Evolutionary conservation across 2,329 filamentous ascomycete genomes (phyloP), one percentile per base, ranked within the genome.

Genomic region (Talaromyces atroroseus): DNA sequence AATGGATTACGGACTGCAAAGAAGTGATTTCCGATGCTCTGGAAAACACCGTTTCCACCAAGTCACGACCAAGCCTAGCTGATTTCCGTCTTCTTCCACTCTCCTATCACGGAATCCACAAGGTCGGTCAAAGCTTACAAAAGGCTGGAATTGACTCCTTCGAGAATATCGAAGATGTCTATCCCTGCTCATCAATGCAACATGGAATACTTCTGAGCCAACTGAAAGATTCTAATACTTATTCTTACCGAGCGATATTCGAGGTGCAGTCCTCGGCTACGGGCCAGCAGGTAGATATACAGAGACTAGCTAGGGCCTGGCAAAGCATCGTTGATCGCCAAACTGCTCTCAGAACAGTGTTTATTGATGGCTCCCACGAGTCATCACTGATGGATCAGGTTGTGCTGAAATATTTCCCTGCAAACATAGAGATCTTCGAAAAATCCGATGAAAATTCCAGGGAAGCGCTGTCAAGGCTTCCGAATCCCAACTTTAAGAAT

Each of bases 121-220:
- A 56, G 20, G 34, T 59, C 11, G 34, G 14, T 14, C 24, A 55
- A 29, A 57, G 51, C 11, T 47, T 59, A 21, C 40, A 32, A 12
- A 52, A 52, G 14, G 42, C 24, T 3, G 58, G 55, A 23, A 56
- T 58, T 14, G 29, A 36, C 5, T 60, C 57, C 29, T 55, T 59
- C 7, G 59, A 61, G 16, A 56, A 66, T 10, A 47, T 68, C n/a
- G 59, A 65, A 29, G 60, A 65, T 21, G 53, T 61, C 12, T 68
- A 64, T 44, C 61, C 63, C 23, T 62, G 58, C 23, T 65, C 63
- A 44, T 60, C 65, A 7, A 59, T 66, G 51, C 65, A 68, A 45
- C 56, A 63, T 24, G 63, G 64, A 10, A 62, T 68, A 34, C 53
- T 65, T 6, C 59, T 65, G 14, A 64, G 60, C 38, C 63, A 65